A percentile compares a stretch with the other conserved stretches of the same genome.
Evolutionary conservation across 2,329 filamentous ascomycete species (phyloP).

Genomic region (Ceratocystis albifundus): DNA sequence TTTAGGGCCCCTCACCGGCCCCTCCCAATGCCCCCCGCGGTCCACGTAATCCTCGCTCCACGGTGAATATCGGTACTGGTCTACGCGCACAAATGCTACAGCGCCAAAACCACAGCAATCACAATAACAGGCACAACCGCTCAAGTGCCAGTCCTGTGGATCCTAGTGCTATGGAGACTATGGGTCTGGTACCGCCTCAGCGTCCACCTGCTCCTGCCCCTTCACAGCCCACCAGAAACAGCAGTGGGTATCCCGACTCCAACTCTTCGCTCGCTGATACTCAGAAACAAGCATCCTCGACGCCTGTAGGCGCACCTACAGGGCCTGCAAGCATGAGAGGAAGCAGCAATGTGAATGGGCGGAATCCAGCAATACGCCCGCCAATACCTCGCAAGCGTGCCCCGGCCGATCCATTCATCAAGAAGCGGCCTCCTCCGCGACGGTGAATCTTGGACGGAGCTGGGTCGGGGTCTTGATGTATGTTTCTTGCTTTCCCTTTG

Average conservation of each 20-base stretch:
- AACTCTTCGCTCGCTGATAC: neutral
- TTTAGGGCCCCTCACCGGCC: slow-evolving; percentile 1
- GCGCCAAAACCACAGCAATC: slow-evolving; percentile 10
- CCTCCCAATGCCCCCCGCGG: slow-evolving; percentile 11
- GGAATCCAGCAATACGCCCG: neutral
- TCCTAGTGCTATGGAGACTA: slow-evolving; percentile 42
- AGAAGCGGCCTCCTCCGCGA: slow-evolving; percentile 29
- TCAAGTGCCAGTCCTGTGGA: slow-evolving; percentile 29
- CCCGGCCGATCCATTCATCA: slow-evolving; percentile 38
- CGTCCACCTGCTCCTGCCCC: slow-evolving; percentile 30
- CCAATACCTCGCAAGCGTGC: slow-evolving; percentile 31
- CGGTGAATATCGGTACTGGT: slow-evolving; percentile 7
- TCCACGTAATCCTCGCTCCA: neutral
- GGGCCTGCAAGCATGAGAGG: slow-evolving; percentile 6
- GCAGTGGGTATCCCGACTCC: neutral
- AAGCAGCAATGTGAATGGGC: neutral
- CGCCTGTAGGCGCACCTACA: slow-evolving; percentile 25
- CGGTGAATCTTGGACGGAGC: slow-evolving; percentile 1
- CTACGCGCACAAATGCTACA: slow-evolving; percentile 29
- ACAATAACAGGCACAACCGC: neutral
- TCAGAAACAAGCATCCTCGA: slow-evolving; percentile 14
- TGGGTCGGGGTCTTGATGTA: neutral
- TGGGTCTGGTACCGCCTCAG: slow-evolving; percentile 39
- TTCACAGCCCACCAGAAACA: slow-evolving; percentile 19
- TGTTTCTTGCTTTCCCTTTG: too few relatives aligned